Percentiles rank a stretch among this genome's conserved stretches.
Conservation (phyloP, 345 rosid species). For the Abelmoschus esculentus region DNA sequence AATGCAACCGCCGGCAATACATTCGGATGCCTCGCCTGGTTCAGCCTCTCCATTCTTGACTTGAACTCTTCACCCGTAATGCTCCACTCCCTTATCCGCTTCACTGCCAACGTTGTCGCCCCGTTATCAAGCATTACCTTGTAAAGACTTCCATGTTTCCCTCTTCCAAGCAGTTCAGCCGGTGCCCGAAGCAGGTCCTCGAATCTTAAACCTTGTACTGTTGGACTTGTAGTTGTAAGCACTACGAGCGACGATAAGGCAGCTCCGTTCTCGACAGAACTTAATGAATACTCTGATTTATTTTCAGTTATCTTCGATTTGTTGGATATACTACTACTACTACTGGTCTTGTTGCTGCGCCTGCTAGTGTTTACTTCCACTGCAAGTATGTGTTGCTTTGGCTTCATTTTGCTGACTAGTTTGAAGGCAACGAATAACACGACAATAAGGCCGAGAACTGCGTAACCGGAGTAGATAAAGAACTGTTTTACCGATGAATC, state of each 20-base stretch:
- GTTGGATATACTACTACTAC: neutral
- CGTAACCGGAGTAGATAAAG: constrained; percentile 38
- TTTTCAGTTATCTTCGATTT: too few species aligned
- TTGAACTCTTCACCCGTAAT: constrained; percentile 29
- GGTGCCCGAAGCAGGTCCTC: constrained; percentile 23
- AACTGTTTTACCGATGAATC: constrained; percentile 9
- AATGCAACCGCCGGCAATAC: constrained; percentile 36
- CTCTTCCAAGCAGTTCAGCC: neutral
- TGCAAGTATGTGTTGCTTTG: neutral
- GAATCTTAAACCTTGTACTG: neutral
- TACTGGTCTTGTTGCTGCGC: neutral
- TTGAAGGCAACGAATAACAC: constrained; percentile 21
- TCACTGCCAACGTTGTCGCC: neutral
- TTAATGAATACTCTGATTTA: too few species aligned
- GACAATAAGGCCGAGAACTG: constrained; percentile 23
- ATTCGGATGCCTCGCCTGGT: constrained; percentile 36
- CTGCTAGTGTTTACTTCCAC: neutral
- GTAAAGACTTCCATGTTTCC: constrained; percentile 31
- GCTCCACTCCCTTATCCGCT: constrained; percentile 8
- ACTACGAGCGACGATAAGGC: too few species aligned
- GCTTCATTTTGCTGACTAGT: constrained; percentile 17
- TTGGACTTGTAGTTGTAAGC: neutral
- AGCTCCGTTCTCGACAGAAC: too few species aligned
- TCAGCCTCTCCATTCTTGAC: constrained; percentile 37
- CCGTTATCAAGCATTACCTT: neutral